These are phyloP conservation scores for grape (Vitis vinifera) DNA, from an alignment of 164 flowering plant genomes.

Conservation along the genomic window ASM3070453v1 NC_081812.1:23681501-23682000, in stretches of 20 bases:
- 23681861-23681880: slow-evolving; percentile 84
- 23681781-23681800: slow-evolving; percentile 91
- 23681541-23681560: too few species aligned
- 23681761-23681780: slow-evolving; percentile 97
- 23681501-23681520: background rate
- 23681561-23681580: background rate
- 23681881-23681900: slow-evolving; percentile 85
- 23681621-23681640: background rate
- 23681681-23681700: background rate
- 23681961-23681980: slow-evolving; percentile 61
- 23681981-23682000: slow-evolving; percentile 85
- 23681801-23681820: slow-evolving; percentile 85
- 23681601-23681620: too few species aligned
- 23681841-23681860: slow-evolving; percentile 67
- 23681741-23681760: slow-evolving; percentile 85
- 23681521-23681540: background rate
- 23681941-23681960: slow-evolving; percentile 66
- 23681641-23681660: background rate
- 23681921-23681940: slow-evolving; percentile 39
- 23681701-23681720: slow-evolving; percentile 76
- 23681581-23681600: background rate
- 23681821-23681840: slow-evolving; percentile 98
- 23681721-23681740: slow-evolving; percentile 77
- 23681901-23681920: slow-evolving; percentile 56
- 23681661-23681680: background rate